Base-by-base conservation (phyloP, 73 alveolate species). In the Paramecium pentaurelia region DNA sequence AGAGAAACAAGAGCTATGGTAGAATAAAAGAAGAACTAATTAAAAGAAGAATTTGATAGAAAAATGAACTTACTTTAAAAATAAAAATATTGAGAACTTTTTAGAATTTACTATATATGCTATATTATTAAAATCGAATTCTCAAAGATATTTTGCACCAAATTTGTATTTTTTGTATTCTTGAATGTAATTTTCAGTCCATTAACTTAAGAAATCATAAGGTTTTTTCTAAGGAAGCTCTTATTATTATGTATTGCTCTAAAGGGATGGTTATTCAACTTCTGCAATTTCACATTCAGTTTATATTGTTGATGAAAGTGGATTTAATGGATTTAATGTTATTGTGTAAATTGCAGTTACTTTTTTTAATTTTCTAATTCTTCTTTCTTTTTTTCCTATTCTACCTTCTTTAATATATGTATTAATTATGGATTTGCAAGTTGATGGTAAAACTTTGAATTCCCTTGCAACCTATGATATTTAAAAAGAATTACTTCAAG, bases 381-480 rank as follows among this genome's bases (percentile, higher is more conserved):
- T 80, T 42, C 71, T 25, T 25, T 80, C 91, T 22, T 80, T 80
- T 42, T 80, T 80, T 22, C 91, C 91, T 9, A 80, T 80, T 18
- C 91, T 80, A 4, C 91, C 91, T 36, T 80, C 91, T 18, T 80
- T 80, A 22, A 80, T 49, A 58, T 45, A 80, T 3, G 91, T 80
- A 49, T 80, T 80, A 44, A 80, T 47, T 5, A 80, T 80, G 1
- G 91, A 80, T 80, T 80, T 80, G 30, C 91, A 80, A 2, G 91
- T 80, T 12, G 91, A 80, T 3, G 91, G 91, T 12, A 80, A 36
- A 20, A 80, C 75, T 80, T 80, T 80, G 58, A 45, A 80, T 36
- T 80, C 91, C 14, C 91, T 40, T 12, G 91, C 91, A 22, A 80
- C 91, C 91, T 80, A 45, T 25, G 9, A 11, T 80, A 14, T 20